Evolutionary conservation across 345 rosid genomes (phyloP).

Genomic region (Aethionema arabicum): DNA sequence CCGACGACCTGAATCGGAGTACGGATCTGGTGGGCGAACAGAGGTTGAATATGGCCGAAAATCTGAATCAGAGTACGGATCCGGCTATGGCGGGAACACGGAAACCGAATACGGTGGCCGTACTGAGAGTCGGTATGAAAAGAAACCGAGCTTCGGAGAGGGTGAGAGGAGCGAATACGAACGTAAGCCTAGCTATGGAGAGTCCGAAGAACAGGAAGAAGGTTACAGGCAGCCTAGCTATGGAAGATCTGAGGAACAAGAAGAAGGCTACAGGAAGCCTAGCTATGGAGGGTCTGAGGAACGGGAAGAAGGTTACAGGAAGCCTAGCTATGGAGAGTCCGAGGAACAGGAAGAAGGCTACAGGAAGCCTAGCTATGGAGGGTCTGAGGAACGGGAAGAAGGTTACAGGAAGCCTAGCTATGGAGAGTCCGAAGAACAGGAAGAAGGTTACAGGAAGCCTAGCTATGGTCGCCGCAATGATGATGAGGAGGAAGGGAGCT

Average conservation of each 20-base stretch:
- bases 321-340: conserved; percentile 36
- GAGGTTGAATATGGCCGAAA: conserved; percentile 38
- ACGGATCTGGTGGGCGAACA: conserved; percentile 31
- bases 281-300: conserved; percentile 38
- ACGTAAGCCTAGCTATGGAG: conserved; percentile 30
- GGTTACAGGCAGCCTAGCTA: conserved; percentile 36
- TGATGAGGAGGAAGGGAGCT: conserved; percentile 57
- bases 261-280: conserved; percentile 42
- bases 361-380: conserved; percentile 40
- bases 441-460: conserved; percentile 30
- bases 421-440: conserved; percentile 17
- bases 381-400: conserved; percentile 36
- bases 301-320: background rate
- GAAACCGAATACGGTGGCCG: conserved; percentile 32
- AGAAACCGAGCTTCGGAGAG: conserved; percentile 29
- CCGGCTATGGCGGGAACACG: conserved; percentile 26
- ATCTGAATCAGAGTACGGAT: conserved; percentile 25
- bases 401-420: conserved; percentile 21
- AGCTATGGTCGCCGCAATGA: conserved; percentile 52
- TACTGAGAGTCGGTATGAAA: conserved; percentile 24
- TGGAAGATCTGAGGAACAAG: conserved; percentile 44
- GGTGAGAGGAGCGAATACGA: conserved; percentile 27
- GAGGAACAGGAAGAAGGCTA: conserved; percentile 45
- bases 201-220: conserved; percentile 16
- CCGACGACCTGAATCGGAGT: conserved; percentile 31